A percentile compares a stretch with the other conserved stretches of the same genome.
Evolutionary conservation across 257 asterid species (phyloP).

Genomic region (Echium plantagineum): DNA sequence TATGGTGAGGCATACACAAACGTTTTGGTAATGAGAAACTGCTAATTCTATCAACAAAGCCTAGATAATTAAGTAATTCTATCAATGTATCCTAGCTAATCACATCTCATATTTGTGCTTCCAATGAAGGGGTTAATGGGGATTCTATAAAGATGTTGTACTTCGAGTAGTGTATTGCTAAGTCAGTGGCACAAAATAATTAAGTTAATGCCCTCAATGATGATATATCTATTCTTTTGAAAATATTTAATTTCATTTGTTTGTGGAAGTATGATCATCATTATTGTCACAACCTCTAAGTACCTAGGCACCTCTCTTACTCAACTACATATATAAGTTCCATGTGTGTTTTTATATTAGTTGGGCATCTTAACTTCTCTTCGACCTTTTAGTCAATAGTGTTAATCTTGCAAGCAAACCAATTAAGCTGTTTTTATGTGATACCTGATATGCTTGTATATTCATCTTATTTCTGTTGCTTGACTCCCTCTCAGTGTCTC

Average conservation of each 20-base stretch:
- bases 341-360: background rate
- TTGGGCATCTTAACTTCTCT: background rate
- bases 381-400: background rate
- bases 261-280: no score
- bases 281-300: background rate
- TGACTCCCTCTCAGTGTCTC: no score
- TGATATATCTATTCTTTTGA: no score
- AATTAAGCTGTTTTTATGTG: background rate
- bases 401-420: background rate
- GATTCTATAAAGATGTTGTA: no score
- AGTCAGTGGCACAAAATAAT: no score
- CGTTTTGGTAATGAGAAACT: background rate
- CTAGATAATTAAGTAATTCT: background rate
- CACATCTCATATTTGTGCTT: background rate
- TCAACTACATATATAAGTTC: background rate
- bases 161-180: no score
- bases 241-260: no score
- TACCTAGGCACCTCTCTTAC: background rate
- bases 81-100: background rate
- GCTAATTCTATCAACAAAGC: background rate
- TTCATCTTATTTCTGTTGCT: background rate
- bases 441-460: background rate
- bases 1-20: constrained; percentile 53
- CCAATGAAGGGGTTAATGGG: background rate
- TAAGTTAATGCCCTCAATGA: no score